These are phyloP conservation scores for Ceratocystis colombiana DNA, from an alignment of 2,329 filamentous ascomycete species.

Conservation along the genomic window DNA sequence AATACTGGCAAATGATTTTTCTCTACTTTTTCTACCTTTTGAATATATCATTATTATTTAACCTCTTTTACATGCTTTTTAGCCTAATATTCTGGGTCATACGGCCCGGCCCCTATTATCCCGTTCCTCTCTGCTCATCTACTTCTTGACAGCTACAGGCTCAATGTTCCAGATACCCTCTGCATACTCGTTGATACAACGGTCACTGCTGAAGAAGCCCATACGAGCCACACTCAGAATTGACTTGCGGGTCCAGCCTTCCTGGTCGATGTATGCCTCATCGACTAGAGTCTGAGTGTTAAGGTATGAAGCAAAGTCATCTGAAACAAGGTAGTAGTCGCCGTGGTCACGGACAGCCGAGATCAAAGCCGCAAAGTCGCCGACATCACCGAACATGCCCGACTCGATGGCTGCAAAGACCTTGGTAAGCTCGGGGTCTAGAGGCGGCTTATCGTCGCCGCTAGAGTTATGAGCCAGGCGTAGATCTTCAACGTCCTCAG, in stretches of 20 bases:
- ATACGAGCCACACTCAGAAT: slow-evolving; percentile 84
- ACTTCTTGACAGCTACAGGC: slow-evolving; percentile 42
- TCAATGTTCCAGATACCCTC: slow-evolving; percentile 97
- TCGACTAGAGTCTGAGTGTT: slow-evolving; percentile 87
- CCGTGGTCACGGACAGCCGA: slow-evolving; percentile 82
- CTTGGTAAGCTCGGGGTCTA: slow-evolving; percentile 65
- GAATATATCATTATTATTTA: slow-evolving; percentile 11
- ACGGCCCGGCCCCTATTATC: neutral
- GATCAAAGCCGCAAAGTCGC: slow-evolving; percentile 72
- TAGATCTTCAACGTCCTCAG: slow-evolving; percentile 93
- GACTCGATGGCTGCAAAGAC: slow-evolving; percentile 77
- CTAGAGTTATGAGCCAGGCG: slow-evolving; percentile 74
- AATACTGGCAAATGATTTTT: neutral
- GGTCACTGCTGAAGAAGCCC: slow-evolving; percentile 94
- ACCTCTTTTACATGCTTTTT: neutral
- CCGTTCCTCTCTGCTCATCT: neutral
- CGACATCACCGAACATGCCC: slow-evolving; percentile 68
- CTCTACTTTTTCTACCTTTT: slow-evolving; percentile 3
- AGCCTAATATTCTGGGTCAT: neutral
- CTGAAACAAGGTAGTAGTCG: slow-evolving; percentile 94
- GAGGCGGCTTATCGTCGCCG: slow-evolving; percentile 41
- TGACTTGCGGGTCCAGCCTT: slow-evolving; percentile 83
- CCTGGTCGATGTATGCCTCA: slow-evolving; percentile 81
- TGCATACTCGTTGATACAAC: slow-evolving; percentile 95
- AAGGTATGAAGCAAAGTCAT: slow-evolving; percentile 93